Base-by-base conservation (phyloP, 805 yeast genomes). In the Nakazawaea anatomiae region DNA sequence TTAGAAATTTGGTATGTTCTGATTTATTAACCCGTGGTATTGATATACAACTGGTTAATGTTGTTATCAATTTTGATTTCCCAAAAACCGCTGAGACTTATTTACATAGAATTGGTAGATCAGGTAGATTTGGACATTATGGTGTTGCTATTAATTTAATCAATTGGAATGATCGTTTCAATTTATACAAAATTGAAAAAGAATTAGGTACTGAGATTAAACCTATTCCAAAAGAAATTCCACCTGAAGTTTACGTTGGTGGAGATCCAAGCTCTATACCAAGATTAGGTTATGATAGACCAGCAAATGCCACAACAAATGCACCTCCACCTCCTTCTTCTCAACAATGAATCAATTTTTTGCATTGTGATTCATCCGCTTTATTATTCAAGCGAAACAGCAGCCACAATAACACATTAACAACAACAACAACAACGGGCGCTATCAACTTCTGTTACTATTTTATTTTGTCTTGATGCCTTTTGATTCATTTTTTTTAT, bases 41-140 rank as follows among this genome's bases (percentile, higher is more conserved):
- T 62, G 99, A 94, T 77, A 92, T 94, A 61, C 98, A 94, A 71
- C 98, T 98, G 6, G 99, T 94, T 57, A 94, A 94, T 65, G 98
- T 94, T 44, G 99, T 94, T 46, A 88, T 94, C 62, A 94, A 94
- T 73, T 94, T 94, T 67, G 99, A 94, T 69, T 94, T 94, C 85
- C 99, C 99, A 55, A 92, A 92, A 69, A 89, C 86, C 49, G 97
- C 98, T 6, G 99, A 94, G 70, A 94, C 98, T 40, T 94, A 94
- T 67, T 79, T 94, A 60, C 99, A 94, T 74, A 87, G 98, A 79
- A 94, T 92, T 60, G 98, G 98, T 78, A 89, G 99, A 76, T 90
- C 97, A 6, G 98, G 99, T 59, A 88, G 99, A 77, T 94, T 89
- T 64, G 99, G 99, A 58, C 99, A 94, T 68, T 82, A 91, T 65